Percentiles rank a stretch among this genome's conserved stretches.
phyloP scores from a whole-genome alignment of 352 stramenopile genomes.

The Thraustochytrium sp. region DNA sequence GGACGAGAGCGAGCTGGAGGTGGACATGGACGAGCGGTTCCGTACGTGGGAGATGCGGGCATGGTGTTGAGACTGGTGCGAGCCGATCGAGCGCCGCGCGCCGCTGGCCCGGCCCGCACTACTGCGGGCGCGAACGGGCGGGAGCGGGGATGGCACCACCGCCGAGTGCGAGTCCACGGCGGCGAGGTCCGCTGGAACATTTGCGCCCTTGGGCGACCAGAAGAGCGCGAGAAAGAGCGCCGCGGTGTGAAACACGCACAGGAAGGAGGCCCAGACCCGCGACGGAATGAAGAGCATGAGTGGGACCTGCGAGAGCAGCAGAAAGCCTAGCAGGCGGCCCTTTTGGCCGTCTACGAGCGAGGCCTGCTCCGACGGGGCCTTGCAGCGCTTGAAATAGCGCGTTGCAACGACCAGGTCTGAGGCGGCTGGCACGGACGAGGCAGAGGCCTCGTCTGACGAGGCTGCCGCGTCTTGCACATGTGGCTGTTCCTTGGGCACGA shows the following conservation, averaged over 20 bases:
- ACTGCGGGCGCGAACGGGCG: no score
- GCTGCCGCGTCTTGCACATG: background rate
- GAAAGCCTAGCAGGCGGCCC: background rate
- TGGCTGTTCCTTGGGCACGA: background rate
- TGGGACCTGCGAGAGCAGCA: conserved; percentile 24
- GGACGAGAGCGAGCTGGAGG: no score
- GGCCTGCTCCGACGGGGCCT: background rate
- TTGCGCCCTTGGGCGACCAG: no score
- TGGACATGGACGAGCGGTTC: no score
- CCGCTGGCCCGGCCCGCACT: no score
- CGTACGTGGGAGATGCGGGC: no score
- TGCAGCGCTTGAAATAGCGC: conserved; percentile 5
- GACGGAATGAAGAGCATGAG: conserved; percentile 3
- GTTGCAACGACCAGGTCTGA: background rate
- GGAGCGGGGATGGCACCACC: no score
- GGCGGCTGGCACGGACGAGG: no score
- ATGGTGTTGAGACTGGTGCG: no score
- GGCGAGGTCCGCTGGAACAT: no score
- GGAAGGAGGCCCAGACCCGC: background rate
- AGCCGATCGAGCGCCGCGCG: no score
- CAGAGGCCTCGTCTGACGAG: background rate
- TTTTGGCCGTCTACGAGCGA: background rate
- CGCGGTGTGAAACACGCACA: conserved; percentile 16
- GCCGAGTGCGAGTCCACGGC: no score
- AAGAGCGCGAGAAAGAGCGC: conserved; percentile 37